A percentile compares a stretch with the other conserved stretches of the same genome.
These are phyloP conservation scores for Zygosaccharomyces gambellarensis DNA, from an alignment of 805 yeast species.

Conservation along the genomic window DNA sequence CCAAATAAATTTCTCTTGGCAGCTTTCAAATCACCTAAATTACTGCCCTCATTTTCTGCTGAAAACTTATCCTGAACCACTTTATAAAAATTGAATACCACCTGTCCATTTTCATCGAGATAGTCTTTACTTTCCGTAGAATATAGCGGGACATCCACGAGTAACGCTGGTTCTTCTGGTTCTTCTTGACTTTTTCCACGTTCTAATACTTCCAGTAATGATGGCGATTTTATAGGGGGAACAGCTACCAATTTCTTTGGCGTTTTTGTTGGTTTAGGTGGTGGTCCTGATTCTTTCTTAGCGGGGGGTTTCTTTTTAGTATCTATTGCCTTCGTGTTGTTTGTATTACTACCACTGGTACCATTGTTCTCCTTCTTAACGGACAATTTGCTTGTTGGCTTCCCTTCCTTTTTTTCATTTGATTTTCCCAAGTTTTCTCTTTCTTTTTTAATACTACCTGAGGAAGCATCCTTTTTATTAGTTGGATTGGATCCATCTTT, in stretches of 20 bases:
- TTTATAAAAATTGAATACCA: slow-evolving; percentile 29
- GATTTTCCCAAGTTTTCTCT: neutral
- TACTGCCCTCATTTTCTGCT: slow-evolving; percentile 1
- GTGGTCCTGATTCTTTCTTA: slow-evolving; percentile 12
- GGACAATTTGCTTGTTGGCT: slow-evolving; percentile 2
- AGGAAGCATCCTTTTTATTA: neutral
- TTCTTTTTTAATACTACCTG: neutral
- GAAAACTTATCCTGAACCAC: slow-evolving; percentile 19
- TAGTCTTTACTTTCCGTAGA: slow-evolving; percentile 26
- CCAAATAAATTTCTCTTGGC: slow-evolving; percentile 23
- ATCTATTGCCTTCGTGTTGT: slow-evolving; percentile 4
- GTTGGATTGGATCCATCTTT: neutral
- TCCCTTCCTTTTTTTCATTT: slow-evolving; percentile 9
- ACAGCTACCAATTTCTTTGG: slow-evolving; percentile 23
- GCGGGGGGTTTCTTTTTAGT: slow-evolving; percentile 7
- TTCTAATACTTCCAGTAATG: slow-evolving; percentile 20
- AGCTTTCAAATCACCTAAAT: slow-evolving; percentile 9
- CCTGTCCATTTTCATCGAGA: slow-evolving; percentile 35
- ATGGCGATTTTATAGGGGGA: slow-evolving; percentile 23
- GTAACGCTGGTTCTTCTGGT: slow-evolving; percentile 22
- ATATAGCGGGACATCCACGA: slow-evolving; percentile 31
- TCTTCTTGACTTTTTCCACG: slow-evolving; percentile 14
- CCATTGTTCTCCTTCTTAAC: slow-evolving; percentile 2
- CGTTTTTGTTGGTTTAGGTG: slow-evolving; percentile 16
- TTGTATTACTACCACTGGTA: neutral